These are phyloP conservation scores for Anacardium occidentale DNA, from an alignment of 345 rosid genomes.

Conservation along the genomic window DNA sequence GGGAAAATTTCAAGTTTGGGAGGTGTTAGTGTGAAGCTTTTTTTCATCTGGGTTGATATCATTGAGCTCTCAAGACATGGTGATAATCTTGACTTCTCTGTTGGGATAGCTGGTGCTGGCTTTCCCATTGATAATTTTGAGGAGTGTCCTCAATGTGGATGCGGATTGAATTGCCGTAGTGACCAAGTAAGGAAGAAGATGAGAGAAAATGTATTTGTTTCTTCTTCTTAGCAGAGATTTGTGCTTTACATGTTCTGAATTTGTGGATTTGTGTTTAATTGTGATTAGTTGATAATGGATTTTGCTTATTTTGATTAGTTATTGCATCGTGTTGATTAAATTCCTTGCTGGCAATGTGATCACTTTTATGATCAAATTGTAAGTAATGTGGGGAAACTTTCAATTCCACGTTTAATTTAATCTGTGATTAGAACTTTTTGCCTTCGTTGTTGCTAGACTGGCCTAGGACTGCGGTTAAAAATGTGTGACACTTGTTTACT, in stretches of 20 bases:
- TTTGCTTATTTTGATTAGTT: slow-evolving; percentile 8
- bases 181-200: slow-evolving; percentile 15
- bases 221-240: slow-evolving; percentile 35
- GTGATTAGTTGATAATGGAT: slow-evolving; percentile 12
- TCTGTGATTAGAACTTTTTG: not conserved
- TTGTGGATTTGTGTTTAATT: slow-evolving; percentile 2
- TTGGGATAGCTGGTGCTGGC: slow-evolving; percentile 62
- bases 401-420: not conserved
- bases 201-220: slow-evolving; percentile 31
- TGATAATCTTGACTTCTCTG: slow-evolving; percentile 52
- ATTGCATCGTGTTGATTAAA: not conserved
- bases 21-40: slow-evolving; percentile 64
- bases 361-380: not conserved
- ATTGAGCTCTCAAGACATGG: slow-evolving; percentile 57
- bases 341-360: not conserved
- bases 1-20: slow-evolving; percentile 43
- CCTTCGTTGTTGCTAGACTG: not conserved
- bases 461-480: not conserved
- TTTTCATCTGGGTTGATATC: slow-evolving; percentile 59
- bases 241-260: not conserved
- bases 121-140: slow-evolving; percentile 61
- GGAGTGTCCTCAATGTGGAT: slow-evolving; percentile 84
- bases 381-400: not conserved
- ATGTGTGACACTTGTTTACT: not conserved
- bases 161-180: slow-evolving; percentile 63